phyloP scores from a whole-genome alignment of 345 rosid genomes.

The Acer yangbiense region DNA sequence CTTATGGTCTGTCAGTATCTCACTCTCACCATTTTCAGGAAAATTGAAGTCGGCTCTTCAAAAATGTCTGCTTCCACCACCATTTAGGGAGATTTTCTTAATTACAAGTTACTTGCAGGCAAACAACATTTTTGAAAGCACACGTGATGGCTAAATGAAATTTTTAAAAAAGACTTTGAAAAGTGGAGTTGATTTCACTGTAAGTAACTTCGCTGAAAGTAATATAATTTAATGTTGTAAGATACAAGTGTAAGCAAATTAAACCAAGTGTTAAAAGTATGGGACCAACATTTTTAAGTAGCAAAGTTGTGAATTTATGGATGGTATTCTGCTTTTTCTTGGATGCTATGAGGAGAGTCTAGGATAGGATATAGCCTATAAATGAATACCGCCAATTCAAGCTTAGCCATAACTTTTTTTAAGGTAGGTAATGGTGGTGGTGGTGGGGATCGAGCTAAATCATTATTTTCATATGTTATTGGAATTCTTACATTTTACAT shows the following conservation, averaged over 20 bases:
- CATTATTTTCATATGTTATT: slow-evolving; percentile 12
- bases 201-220: not conserved
- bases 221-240: not conserved
- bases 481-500: not conserved
- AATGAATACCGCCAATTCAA: slow-evolving; percentile 23
- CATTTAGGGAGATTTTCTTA: not conserved
- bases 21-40: not conserved
- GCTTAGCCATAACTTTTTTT: slow-evolving; percentile 21
- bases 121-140: not conserved
- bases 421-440: slow-evolving; percentile 27
- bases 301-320: not conserved
- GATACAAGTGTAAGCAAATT: no score
- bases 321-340: slow-evolving; percentile 21
- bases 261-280: no score
- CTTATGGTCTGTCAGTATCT: not conserved
- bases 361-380: slow-evolving; percentile 1
- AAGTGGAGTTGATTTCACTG: not conserved
- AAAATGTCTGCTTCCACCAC: not conserved
- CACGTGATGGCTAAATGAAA: slow-evolving; percentile 1
- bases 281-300: no score
- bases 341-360: slow-evolving; percentile 33
- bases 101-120: not conserved
- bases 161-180: no score
- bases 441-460: slow-evolving; percentile 23
- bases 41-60: not conserved